These are phyloP conservation scores for Cephalotrichum gorgonifer DNA, from an alignment of 2,329 filamentous ascomycete genomes.

Conservation along the genomic window DNA sequence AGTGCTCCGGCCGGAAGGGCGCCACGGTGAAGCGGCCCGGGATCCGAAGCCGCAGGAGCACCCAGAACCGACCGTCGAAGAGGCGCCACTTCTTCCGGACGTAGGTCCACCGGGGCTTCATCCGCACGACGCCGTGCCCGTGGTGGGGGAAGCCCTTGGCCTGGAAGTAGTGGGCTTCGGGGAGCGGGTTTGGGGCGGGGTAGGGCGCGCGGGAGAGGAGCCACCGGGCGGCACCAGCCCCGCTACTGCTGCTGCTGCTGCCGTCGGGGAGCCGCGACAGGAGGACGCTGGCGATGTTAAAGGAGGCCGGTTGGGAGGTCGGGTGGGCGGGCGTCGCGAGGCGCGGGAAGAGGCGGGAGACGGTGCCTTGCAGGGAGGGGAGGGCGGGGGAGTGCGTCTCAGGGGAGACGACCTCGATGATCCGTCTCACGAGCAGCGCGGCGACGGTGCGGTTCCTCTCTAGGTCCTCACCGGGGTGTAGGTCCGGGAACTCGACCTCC, in stretches of 20 bases:
- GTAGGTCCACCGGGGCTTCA: background rate
- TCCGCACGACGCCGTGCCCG: background rate
- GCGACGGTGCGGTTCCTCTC: slow-evolving; percentile 20
- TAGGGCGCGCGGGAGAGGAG: slow-evolving; percentile 37
- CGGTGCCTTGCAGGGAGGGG: slow-evolving; percentile 30
- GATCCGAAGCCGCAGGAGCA: slow-evolving; percentile 33
- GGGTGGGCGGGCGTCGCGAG: slow-evolving; percentile 18
- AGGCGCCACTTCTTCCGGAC: slow-evolving; percentile 23
- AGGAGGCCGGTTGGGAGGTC: slow-evolving; percentile 23
- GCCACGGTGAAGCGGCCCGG: slow-evolving; percentile 30
- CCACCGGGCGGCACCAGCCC: slow-evolving; percentile 19
- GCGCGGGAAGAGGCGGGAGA: slow-evolving; percentile 38
- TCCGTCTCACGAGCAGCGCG: slow-evolving; percentile 32
- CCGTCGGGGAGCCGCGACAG: slow-evolving; percentile 24
- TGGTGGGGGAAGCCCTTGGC: background rate
- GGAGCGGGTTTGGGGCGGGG: slow-evolving; percentile 24
- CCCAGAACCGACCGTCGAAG: slow-evolving; percentile 56
- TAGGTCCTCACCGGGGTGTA: slow-evolving; percentile 9
- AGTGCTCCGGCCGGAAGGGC: slow-evolving; percentile 32
- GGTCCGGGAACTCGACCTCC: slow-evolving; percentile 31
- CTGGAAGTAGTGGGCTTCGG: slow-evolving; percentile 12
- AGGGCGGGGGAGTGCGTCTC: slow-evolving; percentile 31
- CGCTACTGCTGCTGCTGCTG: slow-evolving; percentile 1
- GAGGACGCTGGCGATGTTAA: slow-evolving; percentile 26
- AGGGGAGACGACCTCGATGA: slow-evolving; percentile 40